phyloP scores from a whole-genome alignment of 73 alveolate genomes.

The Durusdinium trenchii region DNA sequence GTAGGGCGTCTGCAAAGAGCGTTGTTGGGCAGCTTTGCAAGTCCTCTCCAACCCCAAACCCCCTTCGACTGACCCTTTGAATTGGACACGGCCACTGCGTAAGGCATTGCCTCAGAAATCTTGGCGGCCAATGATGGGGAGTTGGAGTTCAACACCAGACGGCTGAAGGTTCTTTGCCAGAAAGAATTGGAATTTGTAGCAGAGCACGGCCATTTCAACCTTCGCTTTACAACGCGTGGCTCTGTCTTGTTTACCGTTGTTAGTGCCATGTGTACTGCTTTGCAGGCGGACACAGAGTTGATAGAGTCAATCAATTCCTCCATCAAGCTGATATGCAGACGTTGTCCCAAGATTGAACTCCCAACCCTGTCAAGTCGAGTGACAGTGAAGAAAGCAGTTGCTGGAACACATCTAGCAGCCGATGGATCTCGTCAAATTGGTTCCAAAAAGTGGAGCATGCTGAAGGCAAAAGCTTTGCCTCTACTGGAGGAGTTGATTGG shows the following conservation, averaged over 20 bases:
- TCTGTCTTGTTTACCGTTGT: not conserved
- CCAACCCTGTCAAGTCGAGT: not conserved
- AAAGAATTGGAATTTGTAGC: not conserved
- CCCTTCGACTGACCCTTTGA: too few relatives aligned
- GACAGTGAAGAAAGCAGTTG: not conserved
- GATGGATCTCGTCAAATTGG: not conserved
- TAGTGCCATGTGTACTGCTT: not conserved
- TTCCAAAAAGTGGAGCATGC: not conserved
- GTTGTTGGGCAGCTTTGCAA: not conserved
- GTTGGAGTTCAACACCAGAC: not conserved
- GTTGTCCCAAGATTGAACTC: not conserved
- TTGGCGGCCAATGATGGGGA: not conserved
- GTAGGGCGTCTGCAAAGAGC: not conserved
- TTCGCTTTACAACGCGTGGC: not conserved
- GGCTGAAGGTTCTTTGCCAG: not conserved
- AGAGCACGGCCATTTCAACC: not conserved
- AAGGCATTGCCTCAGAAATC: not conserved
- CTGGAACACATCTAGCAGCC: too few relatives aligned
- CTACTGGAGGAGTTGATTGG: not conserved
- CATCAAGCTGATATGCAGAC: constrained; percentile 3
- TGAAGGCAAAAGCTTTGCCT: not conserved
- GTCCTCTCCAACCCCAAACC: not conserved
- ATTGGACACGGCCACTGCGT: too few relatives aligned
- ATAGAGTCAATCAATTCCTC: constrained; percentile 7
- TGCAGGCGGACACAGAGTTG: not conserved